Evolutionary conservation across 2,329 filamentous ascomycete species (phyloP).

Genomic region (Aspergillus sojae): DNA sequence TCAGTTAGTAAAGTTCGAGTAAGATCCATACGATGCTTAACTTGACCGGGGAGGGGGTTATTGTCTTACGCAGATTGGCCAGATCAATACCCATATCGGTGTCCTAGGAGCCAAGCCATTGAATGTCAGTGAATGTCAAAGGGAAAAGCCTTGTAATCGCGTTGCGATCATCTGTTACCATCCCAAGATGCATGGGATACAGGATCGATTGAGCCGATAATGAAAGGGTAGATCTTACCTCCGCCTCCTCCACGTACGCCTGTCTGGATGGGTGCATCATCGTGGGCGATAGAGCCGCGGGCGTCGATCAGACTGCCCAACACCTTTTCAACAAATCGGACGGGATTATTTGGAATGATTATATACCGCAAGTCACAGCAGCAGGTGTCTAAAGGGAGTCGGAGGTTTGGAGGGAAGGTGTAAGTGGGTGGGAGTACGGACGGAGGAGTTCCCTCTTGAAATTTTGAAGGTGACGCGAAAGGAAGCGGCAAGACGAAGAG

Average conservation of each 20-base stretch:
- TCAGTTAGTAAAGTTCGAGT: neutral
- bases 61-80: slow-evolving; percentile 61
- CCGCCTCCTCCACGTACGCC: slow-evolving; percentile 87
- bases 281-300: slow-evolving; percentile 26
- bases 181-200: neutral
- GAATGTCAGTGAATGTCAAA: slow-evolving; percentile 23
- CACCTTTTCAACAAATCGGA: neutral
- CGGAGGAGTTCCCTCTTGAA: neutral
- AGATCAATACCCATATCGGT: slow-evolving; percentile 63
- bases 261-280: slow-evolving; percentile 84
- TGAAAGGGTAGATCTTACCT: slow-evolving; percentile 56
- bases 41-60: neutral
- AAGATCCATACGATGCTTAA: neutral
- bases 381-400: neutral
- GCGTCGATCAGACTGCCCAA: neutral
- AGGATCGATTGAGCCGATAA: neutral
- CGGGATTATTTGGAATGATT: neutral
- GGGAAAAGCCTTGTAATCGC: slow-evolving; percentile 17
- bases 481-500: slow-evolving; percentile 1
- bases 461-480: slow-evolving; percentile 4
- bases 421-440: neutral
- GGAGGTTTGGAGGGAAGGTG: neutral
- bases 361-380: neutral
- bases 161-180: neutral
- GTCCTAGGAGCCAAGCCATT: slow-evolving; percentile 43